phyloP scores from a whole-genome alignment of 129 eudicot genomes.

The Tagetes erecta region DNA sequence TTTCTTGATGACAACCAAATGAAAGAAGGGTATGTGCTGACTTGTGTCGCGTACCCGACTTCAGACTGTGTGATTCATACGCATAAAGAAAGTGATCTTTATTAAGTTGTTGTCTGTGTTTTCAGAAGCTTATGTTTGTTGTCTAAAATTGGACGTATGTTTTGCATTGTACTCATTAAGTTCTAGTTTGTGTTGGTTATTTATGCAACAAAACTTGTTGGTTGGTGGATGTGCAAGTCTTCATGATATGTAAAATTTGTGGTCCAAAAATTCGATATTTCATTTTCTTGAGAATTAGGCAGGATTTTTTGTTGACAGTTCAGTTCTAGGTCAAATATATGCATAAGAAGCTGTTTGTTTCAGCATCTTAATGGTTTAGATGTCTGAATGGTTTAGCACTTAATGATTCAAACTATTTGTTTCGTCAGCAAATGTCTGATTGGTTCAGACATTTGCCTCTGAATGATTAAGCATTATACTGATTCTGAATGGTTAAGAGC shows the following conservation, averaged over 20 bases:
- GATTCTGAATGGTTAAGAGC: no score
- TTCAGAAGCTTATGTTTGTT: background rate
- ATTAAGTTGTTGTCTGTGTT: constrained; percentile 29
- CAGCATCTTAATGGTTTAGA: no score
- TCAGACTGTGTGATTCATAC: constrained; percentile 83
- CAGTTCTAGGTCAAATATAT: no score
- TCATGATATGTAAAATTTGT: constrained; percentile 2
- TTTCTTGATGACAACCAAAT: constrained; percentile 80
- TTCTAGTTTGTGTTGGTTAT: constrained; percentile 28
- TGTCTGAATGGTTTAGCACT: no score
- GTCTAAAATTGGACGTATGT: constrained; percentile 14
- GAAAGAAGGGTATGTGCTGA: constrained; percentile 69
- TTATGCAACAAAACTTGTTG: background rate
- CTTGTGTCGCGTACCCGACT: constrained; percentile 83
- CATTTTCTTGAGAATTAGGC: background rate
- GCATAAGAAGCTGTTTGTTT: no score
- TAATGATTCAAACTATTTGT: no score
- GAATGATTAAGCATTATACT: no score
- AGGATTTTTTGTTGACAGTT: background rate
- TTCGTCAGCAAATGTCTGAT: no score
- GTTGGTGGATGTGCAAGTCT: constrained; percentile 12
- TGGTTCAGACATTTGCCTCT: no score
- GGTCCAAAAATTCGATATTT: background rate
- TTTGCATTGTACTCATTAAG: background rate
- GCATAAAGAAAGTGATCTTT: constrained; percentile 84